phyloP scores from a whole-genome alignment of 306 rosid species.

The Prunus fruticosa region DNA sequence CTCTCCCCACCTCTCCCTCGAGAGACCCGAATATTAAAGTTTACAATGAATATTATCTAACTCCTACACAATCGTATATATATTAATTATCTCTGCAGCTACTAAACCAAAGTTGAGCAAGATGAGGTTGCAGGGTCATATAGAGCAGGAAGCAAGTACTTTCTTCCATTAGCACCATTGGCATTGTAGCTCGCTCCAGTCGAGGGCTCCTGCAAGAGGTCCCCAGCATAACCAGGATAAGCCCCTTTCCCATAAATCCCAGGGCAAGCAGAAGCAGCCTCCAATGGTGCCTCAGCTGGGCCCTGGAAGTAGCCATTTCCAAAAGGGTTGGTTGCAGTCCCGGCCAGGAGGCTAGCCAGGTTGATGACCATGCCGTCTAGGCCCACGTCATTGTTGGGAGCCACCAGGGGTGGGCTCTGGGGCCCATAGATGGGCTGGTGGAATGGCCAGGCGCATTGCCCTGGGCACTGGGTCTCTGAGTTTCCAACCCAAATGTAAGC shows the following conservation, averaged over 20 bases:
- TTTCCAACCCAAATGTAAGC: slow-evolving; percentile 74
- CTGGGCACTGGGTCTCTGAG: slow-evolving; percentile 66
- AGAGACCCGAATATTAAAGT: no score
- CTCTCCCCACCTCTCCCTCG: no score
- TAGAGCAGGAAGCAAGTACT: slow-evolving; percentile 62
- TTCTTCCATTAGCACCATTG: slow-evolving; percentile 43
- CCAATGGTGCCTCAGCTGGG: slow-evolving; percentile 64
- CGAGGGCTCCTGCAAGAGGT: slow-evolving; percentile 46
- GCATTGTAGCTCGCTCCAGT: slow-evolving; percentile 73
- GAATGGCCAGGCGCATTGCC: slow-evolving; percentile 85
- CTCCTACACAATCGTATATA: not conserved
- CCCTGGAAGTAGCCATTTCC: slow-evolving; percentile 75
- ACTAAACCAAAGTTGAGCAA: slow-evolving; percentile 48
- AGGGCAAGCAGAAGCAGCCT: slow-evolving; percentile 66
- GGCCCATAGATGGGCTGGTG: slow-evolving; percentile 88
- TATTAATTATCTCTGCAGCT: not conserved
- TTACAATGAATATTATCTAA: no score
- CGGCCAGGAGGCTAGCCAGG: slow-evolving; percentile 62
- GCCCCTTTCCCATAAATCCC: slow-evolving; percentile 70
- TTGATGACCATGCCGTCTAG: slow-evolving; percentile 69
- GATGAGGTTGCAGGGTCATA: slow-evolving; percentile 53
- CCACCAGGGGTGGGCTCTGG: slow-evolving; percentile 44
- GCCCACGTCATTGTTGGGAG: slow-evolving; percentile 71
- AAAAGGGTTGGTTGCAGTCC: slow-evolving; percentile 60
- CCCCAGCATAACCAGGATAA: slow-evolving; percentile 68